Base-by-base conservation (phyloP, 2,329 filamentous ascomycete species). In the Capronia epimyces region DNA sequence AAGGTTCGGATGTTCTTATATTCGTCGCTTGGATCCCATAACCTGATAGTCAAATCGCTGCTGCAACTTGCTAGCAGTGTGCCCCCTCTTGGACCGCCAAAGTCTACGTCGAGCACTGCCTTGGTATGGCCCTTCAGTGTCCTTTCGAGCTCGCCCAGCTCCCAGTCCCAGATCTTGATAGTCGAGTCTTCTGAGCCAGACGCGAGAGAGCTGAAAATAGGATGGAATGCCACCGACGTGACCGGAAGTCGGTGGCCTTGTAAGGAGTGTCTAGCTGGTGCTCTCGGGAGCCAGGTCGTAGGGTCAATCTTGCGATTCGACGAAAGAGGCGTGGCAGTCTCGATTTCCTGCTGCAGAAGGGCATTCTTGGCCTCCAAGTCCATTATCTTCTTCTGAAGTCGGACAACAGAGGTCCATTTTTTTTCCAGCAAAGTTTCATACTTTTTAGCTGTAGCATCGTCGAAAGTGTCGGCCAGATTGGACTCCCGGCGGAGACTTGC, bases 81-180 rank as follows among this genome's bases (percentile, higher is more conserved):
- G 25, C 82, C 84, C 36, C 87, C 86, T 64, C 86, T 77, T 1
- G 89, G 89, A 0, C 90, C 90, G 31, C 91, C 90, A 70, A 87
- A 96, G 64, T 96, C 90, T 29, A 95, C 81, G 65, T 95, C 89
- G 22, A 93, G 72, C 1, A 96, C 89, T 2, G 88, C 82, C 65
- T 87, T 89, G 3, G 89, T 96, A 64, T 96, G 91, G 1, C 89
- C 89, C 66, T 96, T 96, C 50, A 96, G 79, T 0, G 90, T 96
- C 56, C 85, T 76, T 67, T 96, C 90, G 3, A 95, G 75, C 69
- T 96, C 90, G 42, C 91, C 91, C 20, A 94, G 72, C 64, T 96
- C 90, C 86, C 89, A 96, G 65, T 96, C 90, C 90, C 90, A 96
- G 49, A 96, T 90, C 65, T 96, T 96, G 67, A 97, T 95, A 6